Base-by-base conservation (phyloP, 2,329 filamentous ascomycete genomes). In the Penicillium aurantiogriseum region DNA sequence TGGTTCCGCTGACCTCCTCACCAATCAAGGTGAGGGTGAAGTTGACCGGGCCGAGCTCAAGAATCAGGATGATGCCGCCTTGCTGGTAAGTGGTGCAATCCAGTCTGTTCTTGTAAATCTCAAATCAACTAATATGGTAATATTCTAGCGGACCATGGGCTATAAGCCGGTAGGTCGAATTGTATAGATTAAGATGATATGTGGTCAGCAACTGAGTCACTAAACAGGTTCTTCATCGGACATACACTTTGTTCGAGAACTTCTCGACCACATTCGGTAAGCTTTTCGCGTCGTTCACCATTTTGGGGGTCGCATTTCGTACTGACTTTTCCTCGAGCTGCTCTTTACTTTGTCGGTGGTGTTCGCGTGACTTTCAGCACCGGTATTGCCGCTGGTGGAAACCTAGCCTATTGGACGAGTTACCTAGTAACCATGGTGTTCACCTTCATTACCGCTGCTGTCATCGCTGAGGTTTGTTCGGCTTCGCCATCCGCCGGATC, bases 321-420 rank as follows among this genome's bases (percentile, higher is more conserved):
- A 13, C 49, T 56, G 42, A 56, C 50, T 11, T 19, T 39, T 5
- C 1, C 0, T 33, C 47, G 39, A 85, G 83, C 84, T 60, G 84
- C 84, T 1, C 73, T 86, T 2, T 86, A 85, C 70, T 85, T 85
- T 56, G 79, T 86, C 44, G 84, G 84, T 31, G 84, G 81, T 57
- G 81, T 85, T 39, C 79, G 83, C 40, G 82, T 84, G 2, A 85
- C 83, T 0, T 86, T 84, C 66, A 84, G 81, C n/a, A 86, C 83
- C 11, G 84, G 84, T 60, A 84, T 86, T 38, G 83, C 81, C 27
- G 83, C 83, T 19, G 84, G 84, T 54, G 84, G 84, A 42, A 84
- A 84, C 59, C 69, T 85, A 48, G 84, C 84, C 8, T 86, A 86
- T 65, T 86, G 83, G 83, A 85, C 83, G 58, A 85, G 82, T 67